Evolutionary conservation across 805 yeast genomes (phyloP), one percentile per base, ranked within the genome.

Genomic region (Saturnispora sekii): DNA sequence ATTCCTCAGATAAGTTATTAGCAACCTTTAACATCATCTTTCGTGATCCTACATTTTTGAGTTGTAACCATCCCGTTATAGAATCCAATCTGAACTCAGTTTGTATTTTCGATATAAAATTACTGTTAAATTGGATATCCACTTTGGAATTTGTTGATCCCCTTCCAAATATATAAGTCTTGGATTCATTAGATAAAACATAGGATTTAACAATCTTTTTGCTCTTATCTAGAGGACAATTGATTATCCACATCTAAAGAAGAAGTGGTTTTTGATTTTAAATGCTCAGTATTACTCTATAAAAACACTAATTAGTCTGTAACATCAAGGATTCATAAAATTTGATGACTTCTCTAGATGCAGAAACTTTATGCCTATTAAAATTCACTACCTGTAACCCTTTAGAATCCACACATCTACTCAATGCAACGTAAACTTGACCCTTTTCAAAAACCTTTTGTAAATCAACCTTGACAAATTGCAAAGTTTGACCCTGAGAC

Each of bases 401-500:
- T 1, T 79, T 82, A 50, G 79, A 75, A 30, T 78, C 74, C 0
- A 77, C 80, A 7, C 93, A 93, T 68, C 95, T 72, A 38, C 88
- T 81, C 41, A 84, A 63, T 0, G 95, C 93, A 32, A 84, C 93
- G 55, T 84, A 84, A 4, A 82, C 87, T 54, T 84, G 95, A 16
- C 95, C 95, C 44, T 77, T 81, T 59, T 84, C 94, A 53, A 84
- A 84, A 21, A 77, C 73, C 50, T 69, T 74, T 21, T 73, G 67
- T 40, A 84, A 61, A 55, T 84, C 89, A 10, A 84, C 86, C 50
- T 74, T 76, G 3, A 84, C 79, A 49, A 85, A 61, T 35, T 75
- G 78, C 38, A 84, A 70, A 0, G 95, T 83, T 63, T 84, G 94
- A 2, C 95, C 95, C 59, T 84, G 95, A 0, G 93, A 77, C 58